Percentiles rank a stretch among this genome's conserved stretches.
These are phyloP conservation scores for Verbena officinalis DNA, from an alignment of 257 asterid species.

Conservation along the genomic window DNA sequence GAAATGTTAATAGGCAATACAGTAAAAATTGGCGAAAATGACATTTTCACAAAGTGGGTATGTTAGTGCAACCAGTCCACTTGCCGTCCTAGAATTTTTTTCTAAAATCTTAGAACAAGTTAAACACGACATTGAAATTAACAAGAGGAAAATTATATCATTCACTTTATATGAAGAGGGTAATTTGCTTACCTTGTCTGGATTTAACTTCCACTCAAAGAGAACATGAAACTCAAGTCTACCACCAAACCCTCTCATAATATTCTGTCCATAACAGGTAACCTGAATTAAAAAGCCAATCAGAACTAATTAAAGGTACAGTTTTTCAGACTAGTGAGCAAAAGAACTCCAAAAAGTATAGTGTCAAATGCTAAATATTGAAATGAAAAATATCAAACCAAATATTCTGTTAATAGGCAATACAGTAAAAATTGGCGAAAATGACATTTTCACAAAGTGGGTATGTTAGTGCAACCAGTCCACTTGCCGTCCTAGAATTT, in stretches of 20 bases:
- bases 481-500: not conserved
- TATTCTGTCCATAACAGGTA: constrained; percentile 12
- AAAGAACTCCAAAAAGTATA: constrained; percentile 17
- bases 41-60: constrained; percentile 8
- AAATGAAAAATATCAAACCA: constrained; percentile 32
- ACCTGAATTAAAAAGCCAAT: constrained; percentile 2
- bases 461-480: not conserved
- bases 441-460: constrained; percentile 11
- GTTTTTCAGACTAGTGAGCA: constrained; percentile 1
- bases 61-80: not conserved
- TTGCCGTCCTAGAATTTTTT: not conserved
- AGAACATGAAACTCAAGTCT: not conserved
- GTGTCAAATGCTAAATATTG: constrained; percentile 36
- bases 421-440: constrained; percentile 28
- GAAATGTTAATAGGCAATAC: constrained; percentile 21
- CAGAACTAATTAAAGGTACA: constrained; percentile 11
- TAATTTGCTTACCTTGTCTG: not conserved
- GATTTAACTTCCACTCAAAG: not conserved
- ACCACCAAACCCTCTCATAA: constrained; percentile 3
- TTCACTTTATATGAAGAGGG: too few species aligned
- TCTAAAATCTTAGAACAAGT: not conserved
- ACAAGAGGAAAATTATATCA: not conserved
- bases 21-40: constrained; percentile 28
- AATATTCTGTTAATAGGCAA: constrained; percentile 27
- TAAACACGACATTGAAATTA: too few species aligned